phyloP scores from a whole-genome alignment of 2,329 filamentous ascomycete species.

The Acephala macrosclerotiorum region DNA sequence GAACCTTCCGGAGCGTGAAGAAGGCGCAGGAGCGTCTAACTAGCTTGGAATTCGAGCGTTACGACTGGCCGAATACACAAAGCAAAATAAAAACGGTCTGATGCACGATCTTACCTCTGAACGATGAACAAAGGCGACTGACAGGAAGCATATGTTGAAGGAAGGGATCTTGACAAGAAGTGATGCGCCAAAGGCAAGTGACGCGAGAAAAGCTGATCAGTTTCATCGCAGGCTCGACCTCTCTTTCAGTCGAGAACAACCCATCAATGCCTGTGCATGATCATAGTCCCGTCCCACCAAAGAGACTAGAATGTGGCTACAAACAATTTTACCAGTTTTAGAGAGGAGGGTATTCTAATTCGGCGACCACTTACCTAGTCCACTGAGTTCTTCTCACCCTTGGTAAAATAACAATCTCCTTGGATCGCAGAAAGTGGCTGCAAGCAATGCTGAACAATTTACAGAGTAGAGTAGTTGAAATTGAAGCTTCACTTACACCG shows the following conservation, averaged over 20 bases:
- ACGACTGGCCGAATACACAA: not conserved
- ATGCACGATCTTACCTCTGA: not conserved
- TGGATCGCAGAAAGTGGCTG: too few relatives aligned
- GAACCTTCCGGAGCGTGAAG: not conserved
- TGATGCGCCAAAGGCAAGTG: not conserved
- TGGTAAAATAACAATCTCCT: too few relatives aligned
- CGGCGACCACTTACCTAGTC: too few relatives aligned
- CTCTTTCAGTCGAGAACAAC: not conserved
- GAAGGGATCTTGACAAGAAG: not conserved
- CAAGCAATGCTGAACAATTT: too few relatives aligned
- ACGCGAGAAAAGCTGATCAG: not conserved
- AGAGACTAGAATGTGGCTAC: not conserved
- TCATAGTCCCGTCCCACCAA: not conserved
- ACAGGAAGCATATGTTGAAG: not conserved
- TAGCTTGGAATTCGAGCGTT: not conserved
- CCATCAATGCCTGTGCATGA: not conserved
- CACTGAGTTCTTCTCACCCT: too few relatives aligned
- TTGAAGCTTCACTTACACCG: too few relatives aligned
- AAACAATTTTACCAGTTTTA: not conserved
- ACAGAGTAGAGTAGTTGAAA: too few relatives aligned
- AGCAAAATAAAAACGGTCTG: not conserved
- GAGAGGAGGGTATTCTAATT: not conserved
- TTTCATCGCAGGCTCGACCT: not conserved
- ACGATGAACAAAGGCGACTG: not conserved
- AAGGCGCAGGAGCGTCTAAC: not conserved